These are phyloP conservation scores for Sporothrix humicola DNA, from an alignment of 2,329 filamentous ascomycete species.

Conservation along the genomic window DNA sequence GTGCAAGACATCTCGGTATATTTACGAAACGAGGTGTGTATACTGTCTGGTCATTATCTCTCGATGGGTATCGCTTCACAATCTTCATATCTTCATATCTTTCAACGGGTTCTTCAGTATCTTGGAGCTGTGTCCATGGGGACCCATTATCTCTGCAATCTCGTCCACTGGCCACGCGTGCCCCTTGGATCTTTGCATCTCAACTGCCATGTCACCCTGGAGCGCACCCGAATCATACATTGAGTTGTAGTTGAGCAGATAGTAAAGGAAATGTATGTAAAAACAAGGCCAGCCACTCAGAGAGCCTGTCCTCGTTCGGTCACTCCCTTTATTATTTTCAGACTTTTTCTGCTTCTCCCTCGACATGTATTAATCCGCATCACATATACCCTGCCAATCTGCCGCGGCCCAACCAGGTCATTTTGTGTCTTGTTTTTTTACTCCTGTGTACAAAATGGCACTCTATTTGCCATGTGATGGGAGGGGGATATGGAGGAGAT, in stretches of 20 bases:
- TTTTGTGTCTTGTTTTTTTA: not conserved
- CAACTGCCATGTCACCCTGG: not conserved
- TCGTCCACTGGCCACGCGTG: not conserved
- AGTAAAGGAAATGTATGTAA: not conserved
- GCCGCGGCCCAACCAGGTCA: conserved; percentile 22
- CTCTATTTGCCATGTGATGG: conserved; percentile 28
- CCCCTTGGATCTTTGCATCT: not conserved
- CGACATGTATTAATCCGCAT: conserved; percentile 7
- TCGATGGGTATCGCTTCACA: too few relatives aligned
- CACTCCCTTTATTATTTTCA: not conserved
- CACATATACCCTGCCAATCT: conserved; percentile 26
- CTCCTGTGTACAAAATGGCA: not conserved
- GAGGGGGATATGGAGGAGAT: not conserved
- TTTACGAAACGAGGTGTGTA: not conserved
- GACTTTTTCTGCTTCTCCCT: not conserved
- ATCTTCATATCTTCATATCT: not conserved
- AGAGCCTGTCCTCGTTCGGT: not conserved
- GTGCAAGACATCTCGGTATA: not conserved
- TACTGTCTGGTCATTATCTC: too few relatives aligned
- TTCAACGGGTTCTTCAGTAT: not conserved
- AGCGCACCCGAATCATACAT: conserved; percentile 1
- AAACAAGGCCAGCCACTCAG: conserved; percentile 11
- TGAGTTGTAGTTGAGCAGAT: not conserved
- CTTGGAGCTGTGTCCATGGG: not conserved
- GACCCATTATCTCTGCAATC: not conserved